These are phyloP conservation scores for Candida sojae DNA, from an alignment of 1,139 yeast species.

Conservation along the genomic window DNA sequence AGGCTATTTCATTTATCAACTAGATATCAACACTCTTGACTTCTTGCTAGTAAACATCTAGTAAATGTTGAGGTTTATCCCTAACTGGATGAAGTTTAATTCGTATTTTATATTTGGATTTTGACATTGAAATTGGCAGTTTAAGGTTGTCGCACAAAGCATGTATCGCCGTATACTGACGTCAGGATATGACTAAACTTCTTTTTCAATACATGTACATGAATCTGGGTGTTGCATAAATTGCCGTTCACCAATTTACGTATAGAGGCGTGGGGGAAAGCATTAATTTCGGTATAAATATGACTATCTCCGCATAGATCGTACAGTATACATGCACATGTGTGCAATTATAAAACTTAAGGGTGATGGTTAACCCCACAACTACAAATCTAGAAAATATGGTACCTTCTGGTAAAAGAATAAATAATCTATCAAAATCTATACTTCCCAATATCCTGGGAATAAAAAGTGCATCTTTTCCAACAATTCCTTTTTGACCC, in stretches of 20 bases:
- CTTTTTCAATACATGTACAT: neutral
- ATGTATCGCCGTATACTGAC: neutral
- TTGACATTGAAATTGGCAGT: too few relatives aligned
- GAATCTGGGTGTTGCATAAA: neutral
- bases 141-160: too few relatives aligned
- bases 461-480: slow-evolving; percentile 82
- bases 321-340: too few relatives aligned
- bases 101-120: too few relatives aligned
- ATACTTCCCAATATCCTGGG: slow-evolving; percentile 80
- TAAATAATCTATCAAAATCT: slow-evolving; percentile 2
- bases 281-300: too few relatives aligned
- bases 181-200: neutral
- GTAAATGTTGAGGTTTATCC: too few relatives aligned
- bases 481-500: slow-evolving; percentile 70
- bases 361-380: neutral
- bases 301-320: too few relatives aligned
- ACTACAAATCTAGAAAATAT: neutral
- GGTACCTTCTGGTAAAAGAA: neutral
- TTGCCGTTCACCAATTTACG: neutral
- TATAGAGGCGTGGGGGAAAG: neutral
- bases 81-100: too few relatives aligned
- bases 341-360: too few relatives aligned
- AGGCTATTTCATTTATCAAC: too few relatives aligned
- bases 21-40: too few relatives aligned
- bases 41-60: too few relatives aligned